A percentile compares a stretch with the other conserved stretches of the same genome.
phyloP scores from a whole-genome alignment of 73 alveolate species.

The Paramecium primaurelia region DNA sequence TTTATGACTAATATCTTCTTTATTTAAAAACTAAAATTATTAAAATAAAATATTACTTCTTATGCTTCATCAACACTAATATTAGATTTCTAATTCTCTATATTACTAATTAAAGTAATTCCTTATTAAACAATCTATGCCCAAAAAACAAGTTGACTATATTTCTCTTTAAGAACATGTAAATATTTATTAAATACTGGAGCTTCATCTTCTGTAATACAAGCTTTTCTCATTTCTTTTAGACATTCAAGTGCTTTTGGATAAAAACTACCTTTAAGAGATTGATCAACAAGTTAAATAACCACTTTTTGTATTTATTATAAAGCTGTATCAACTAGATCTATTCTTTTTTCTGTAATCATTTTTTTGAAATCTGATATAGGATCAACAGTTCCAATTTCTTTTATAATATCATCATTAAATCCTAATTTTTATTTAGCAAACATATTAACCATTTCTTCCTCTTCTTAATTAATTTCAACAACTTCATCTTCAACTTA shows the following conservation, averaged over 20 bases:
- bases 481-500: conserved; percentile 74
- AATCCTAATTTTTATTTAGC: conserved; percentile 49
- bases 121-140: conserved; percentile 71
- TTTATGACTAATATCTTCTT: conserved; percentile 39
- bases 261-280: conserved; percentile 85
- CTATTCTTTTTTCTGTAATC: conserved; percentile 91
- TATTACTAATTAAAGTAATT: conserved; percentile 78
- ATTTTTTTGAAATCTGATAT: conserved; percentile 92
- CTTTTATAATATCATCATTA: conserved; percentile 63
- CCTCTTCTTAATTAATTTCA: conserved; percentile 70
- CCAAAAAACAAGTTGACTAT: conserved; percentile 66
- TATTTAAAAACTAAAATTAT: conserved; percentile 64
- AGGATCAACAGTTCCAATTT: conserved; percentile 83
- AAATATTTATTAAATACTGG: conserved; percentile 80
- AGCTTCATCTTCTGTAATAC: conserved; percentile 92
- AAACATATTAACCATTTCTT: conserved; percentile 58
- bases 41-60: conserved; percentile 56
- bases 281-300: conserved; percentile 63
- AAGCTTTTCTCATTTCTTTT: conserved; percentile 85
- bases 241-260: conserved; percentile 93
- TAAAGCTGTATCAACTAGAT: conserved; percentile 89
- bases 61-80: conserved; percentile 77
- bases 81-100: conserved; percentile 74
- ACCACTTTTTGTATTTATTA: conserved; percentile 83
- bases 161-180: conserved; percentile 64